phyloP scores from a whole-genome alignment of 441 rosid species.

The Pelargonium citronellum region DNA sequence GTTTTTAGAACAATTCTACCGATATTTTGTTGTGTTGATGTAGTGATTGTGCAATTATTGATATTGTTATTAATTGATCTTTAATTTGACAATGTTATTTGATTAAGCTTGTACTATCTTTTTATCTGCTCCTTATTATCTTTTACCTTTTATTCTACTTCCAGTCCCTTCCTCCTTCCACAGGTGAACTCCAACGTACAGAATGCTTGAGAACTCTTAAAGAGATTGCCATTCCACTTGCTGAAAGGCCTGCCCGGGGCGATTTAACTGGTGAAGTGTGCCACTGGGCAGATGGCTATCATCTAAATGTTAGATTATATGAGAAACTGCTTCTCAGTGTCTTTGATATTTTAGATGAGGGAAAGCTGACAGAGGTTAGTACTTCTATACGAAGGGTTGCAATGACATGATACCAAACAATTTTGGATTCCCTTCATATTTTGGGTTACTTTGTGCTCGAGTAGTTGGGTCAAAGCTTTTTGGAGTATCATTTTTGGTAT shows the following conservation, averaged over 20 bases:
- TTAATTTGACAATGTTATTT: slow-evolving; percentile 2
- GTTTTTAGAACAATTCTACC: not conserved
- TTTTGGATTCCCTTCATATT: not conserved
- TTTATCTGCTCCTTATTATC: slow-evolving; percentile 6
- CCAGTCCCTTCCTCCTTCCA: slow-evolving; percentile 76
- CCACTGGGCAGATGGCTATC: slow-evolving; percentile 99
- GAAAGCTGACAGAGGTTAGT: slow-evolving; percentile 89
- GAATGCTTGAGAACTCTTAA: slow-evolving; percentile 87
- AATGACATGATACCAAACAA: slow-evolving; percentile 15
- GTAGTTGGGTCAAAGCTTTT: not conserved
- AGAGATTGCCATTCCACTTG: slow-evolving; percentile 84
- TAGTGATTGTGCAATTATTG: slow-evolving; percentile 1
- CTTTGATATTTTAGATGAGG: slow-evolving; percentile 91
- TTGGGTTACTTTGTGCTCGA: slow-evolving; percentile 8
- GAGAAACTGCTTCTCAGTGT: slow-evolving; percentile 92
- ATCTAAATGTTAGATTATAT: slow-evolving; percentile 80
- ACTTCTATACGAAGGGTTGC: slow-evolving; percentile 14
- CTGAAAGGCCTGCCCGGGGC: slow-evolving; percentile 97
- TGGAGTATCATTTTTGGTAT: not conserved
- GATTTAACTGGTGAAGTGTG: slow-evolving; percentile 98
- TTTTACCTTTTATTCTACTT: slow-evolving; percentile 23
- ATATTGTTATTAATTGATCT: not conserved
- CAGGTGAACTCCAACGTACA: slow-evolving; percentile 86
- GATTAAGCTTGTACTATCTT: not conserved
- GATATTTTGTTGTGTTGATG: not conserved